Base-by-base conservation (phyloP, 2,329 filamentous ascomycete genomes). In the Cordyceps cateniannulata region DNA sequence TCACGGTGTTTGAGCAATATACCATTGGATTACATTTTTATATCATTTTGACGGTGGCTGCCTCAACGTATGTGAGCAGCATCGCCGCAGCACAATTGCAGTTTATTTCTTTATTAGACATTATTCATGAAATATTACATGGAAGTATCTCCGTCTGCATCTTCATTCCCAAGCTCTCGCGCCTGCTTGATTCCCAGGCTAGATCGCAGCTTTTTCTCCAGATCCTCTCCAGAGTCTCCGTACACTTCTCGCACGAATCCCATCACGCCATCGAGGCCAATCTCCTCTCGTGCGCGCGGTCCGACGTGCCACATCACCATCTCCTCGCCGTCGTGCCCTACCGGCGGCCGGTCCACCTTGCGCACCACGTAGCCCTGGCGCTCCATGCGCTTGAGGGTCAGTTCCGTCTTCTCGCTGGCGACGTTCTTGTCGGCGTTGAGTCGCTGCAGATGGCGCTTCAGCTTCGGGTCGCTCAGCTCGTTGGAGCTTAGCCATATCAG, bases 361-460 rank as follows among this genome's bases (percentile, higher is more conserved):
- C 85, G 89, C 40, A 92, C 80, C 3, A 99, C 77, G 69, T 99
- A 99, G 0, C 89, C 90, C 59, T 98, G 92, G 65, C 83, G 87
- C 65, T 87, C 82, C 78, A 98, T 87, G 56, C 84, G 83, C 66
- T 87, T 84, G 14, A 98, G 76, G 3, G 93, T 77, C 57, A 85
- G 80, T 7, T 96, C 89, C 1, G 90, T 96, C 68, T 85, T 89
- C 48, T 90, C 88, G 61, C 87, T 76, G 0, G 89, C 89, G 2
- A 92, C 87, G 64, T 89, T 88, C 40, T 85, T 82, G 59, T 91
- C 85, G 3, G 90, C 85, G 63, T 95, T 93, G 64, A 93, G 79
- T 25, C 91, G 85, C 54, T 80, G 77, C 10, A 98, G 80, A 67
- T 91, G 88, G 12, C 91, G 84, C 58, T 87, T 85, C 5, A 99